Evolutionary conservation across 2,329 filamentous ascomycete species (phyloP).

Genomic region (Calonectria pauciramosa): DNA sequence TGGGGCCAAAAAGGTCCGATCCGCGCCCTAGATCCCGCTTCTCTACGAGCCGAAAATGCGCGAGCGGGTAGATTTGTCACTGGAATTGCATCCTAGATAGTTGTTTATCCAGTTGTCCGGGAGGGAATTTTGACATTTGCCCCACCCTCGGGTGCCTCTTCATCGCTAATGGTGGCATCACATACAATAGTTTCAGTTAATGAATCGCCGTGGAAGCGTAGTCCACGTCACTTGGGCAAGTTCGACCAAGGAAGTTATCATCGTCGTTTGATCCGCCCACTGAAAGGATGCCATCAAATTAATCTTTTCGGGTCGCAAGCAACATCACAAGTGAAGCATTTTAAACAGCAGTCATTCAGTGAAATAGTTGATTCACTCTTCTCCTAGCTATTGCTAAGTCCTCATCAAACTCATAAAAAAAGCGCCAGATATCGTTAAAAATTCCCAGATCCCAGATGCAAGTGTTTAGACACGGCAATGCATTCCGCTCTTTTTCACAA

Average conservation of each 20-base stretch:
- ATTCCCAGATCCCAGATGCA: background rate
- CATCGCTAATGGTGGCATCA: too few species aligned
- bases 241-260: too few species aligned
- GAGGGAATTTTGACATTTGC: too few species aligned
- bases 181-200: too few species aligned
- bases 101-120: background rate
- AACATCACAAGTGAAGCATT: too few species aligned
- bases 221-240: too few species aligned
- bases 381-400: background rate
- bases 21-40: background rate
- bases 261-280: too few species aligned
- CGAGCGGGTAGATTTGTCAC: background rate
- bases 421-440: background rate
- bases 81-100: background rate
- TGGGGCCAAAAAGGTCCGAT: background rate
- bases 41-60: background rate
- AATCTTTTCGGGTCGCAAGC: too few species aligned
- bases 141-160: too few species aligned
- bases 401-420: constrained; percentile 10
- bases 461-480: constrained; percentile 13
- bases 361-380: background rate
- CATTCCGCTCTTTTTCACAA: constrained; percentile 2
- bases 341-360: too few species aligned
- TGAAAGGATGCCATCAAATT: too few species aligned
- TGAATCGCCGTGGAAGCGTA: too few species aligned